A percentile compares a stretch with the other conserved stretches of the same genome.
These are phyloP conservation scores for Rhizophagus clarus DNA, from an alignment of 192 early-diverging fungal genomes.

Conservation along the genomic window DNA sequence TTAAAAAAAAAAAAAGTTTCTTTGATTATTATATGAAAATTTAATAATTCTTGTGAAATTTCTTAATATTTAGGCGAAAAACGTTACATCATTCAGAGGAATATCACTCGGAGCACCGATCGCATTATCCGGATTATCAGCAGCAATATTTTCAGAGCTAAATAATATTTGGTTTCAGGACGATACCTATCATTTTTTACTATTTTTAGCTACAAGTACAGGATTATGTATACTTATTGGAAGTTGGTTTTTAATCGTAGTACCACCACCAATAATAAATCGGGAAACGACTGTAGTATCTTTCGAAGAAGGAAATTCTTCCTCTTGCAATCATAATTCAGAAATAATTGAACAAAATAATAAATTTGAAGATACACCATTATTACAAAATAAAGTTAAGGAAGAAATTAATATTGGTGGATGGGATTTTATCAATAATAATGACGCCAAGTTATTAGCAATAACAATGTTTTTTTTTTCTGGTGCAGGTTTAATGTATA, in stretches of 20 bases:
- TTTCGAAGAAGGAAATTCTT: neutral
- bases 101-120: slow-evolving; percentile 63
- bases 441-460: slow-evolving; percentile 32
- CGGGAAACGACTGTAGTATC: too few species aligned
- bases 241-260: slow-evolving; percentile 12
- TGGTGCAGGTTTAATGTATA: slow-evolving; percentile 47
- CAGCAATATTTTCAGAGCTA: slow-evolving; percentile 61
- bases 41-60: too few species aligned
- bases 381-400: slow-evolving; percentile 1
- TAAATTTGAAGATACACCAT: neutral
- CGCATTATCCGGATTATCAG: slow-evolving; percentile 62
- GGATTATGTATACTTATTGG: slow-evolving; percentile 50
- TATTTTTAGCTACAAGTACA: slow-evolving; percentile 54
- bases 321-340: too few species aligned
- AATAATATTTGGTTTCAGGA: slow-evolving; percentile 55
- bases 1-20: too few species aligned
- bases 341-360: too few species aligned
- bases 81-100: slow-evolving; percentile 46
- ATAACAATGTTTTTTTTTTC: slow-evolving; percentile 33
- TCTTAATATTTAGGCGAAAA: neutral
- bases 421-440: slow-evolving; percentile 34
- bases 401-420: slow-evolving; percentile 27
- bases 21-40: too few species aligned
- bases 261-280: neutral
- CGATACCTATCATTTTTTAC: slow-evolving; percentile 51